Evolutionary conservation across 345 rosid genomes (phyloP), one percentile per base, ranked within the genome.

Genomic region (Aethionema arabicum): DNA sequence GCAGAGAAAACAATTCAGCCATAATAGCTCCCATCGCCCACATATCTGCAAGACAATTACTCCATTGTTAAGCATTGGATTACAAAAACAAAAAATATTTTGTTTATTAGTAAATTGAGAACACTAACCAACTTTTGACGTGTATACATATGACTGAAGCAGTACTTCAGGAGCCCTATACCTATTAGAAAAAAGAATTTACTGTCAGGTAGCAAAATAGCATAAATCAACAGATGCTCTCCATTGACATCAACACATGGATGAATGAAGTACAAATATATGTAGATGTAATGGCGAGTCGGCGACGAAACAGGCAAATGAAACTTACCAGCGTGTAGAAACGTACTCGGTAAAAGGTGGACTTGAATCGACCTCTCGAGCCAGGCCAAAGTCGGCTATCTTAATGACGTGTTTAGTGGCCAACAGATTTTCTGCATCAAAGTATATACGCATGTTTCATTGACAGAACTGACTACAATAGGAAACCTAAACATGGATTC

Each of bases 11-110:
- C 70, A 92, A 52, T 67, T 92, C 98, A 15, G 98, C 95, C 87
- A 92, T 83, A 31, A 92, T 93, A 37, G 99, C 97, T 49, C 99
- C 99, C 96, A 93, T 87, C 4, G 96, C 96, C 97, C 97, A 93
- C 91, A 93, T 85, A 75, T 93, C 99, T 92, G 79, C 45, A 70
- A 45, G 67, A 54, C 11, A 50, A 44, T 41, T 14, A 60, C 36
- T 5, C 35, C 41, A 59, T 32, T 14, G 30, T 56, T 57, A 43
- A 59, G 40, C 16, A 38, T 15, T 3, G 32, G 32, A 37, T 31
- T 15, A 38, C 9, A 33, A 51, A 11, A 21, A n/a, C 11, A 4
- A 45, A 37, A 59, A 7, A 64, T n/a, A 42, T 39, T 48, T 35
- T 3, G 35, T 39, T 15, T 33, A 39, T 16, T 41, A 47, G 36